These are phyloP conservation scores for Apiospora koreana DNA, from an alignment of 2,329 filamentous ascomycete genomes.

Conservation along the genomic window DNA sequence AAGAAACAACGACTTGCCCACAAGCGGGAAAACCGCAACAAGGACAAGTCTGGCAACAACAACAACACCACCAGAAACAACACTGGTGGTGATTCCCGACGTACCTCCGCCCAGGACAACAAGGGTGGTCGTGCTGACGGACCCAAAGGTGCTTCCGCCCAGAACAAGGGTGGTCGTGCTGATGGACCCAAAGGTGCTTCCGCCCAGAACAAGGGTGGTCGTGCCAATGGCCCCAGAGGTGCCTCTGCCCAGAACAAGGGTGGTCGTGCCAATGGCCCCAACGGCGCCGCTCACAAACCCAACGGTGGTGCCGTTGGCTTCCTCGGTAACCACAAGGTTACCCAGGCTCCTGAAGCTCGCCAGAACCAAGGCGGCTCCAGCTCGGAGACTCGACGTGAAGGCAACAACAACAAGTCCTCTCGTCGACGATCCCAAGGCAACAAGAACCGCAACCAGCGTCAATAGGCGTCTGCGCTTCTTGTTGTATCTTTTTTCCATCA, in stretches of 20 bases:
- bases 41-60: background rate
- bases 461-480: background rate
- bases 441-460: background rate
- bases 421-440: conserved; percentile 2
- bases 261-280: background rate
- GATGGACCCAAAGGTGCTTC: no score
- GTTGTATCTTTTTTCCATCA: background rate
- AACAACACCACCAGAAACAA: background rate
- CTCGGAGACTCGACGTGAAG: background rate
- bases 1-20: background rate
- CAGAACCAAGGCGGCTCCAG: background rate
- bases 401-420: background rate
- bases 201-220: no score
- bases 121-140: no score
- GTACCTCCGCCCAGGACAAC: no score
- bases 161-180: no score
- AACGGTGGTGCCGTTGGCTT: background rate
- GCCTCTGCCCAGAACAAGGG: no score
- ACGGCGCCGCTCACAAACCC: background rate
- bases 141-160: no score
- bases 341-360: background rate
- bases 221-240: background rate
- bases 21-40: background rate
- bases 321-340: background rate
- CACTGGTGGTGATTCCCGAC: no score